Conservation (phyloP, 202 grass and related monocot genomes). For the Thinopyrum obtusiflorum region DNA sequence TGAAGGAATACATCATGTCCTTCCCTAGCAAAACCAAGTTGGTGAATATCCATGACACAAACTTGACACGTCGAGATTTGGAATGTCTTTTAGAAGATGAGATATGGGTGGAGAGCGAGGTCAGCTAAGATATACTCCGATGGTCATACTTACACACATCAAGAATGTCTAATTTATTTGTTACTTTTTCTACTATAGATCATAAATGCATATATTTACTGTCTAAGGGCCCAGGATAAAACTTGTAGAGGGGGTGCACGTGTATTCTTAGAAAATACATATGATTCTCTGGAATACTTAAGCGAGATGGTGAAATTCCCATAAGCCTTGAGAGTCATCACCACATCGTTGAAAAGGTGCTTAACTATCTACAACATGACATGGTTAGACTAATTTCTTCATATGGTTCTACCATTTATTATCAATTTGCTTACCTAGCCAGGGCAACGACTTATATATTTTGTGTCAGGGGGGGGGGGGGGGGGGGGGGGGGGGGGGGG, state of each 20-base stretch:
- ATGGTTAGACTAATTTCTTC: no score
- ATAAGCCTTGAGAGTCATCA: background rate
- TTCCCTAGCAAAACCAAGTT: no score
- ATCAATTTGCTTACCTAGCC: no score
- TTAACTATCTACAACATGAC: no score
- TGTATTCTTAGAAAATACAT: background rate
- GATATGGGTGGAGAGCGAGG: background rate
- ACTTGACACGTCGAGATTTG: background rate
- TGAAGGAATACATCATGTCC: no score
- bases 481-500: no score
- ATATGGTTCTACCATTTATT: no score
- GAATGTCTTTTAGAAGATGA: background rate
- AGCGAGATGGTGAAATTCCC: background rate
- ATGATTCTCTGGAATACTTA: background rate
- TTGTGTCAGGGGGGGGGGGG: no score
- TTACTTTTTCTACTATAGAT: background rate
- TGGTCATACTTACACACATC: background rate
- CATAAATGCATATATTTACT: background rate
- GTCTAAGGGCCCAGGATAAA: background rate
- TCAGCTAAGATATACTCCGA: background rate
- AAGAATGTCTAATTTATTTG: background rate
- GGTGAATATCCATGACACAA: no score
- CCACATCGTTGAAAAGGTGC: background rate
- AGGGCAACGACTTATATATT: no score
- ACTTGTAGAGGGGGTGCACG: background rate